Base-by-base conservation (phyloP, 208 protist genomes). In the Leishmania turanica region DNA sequence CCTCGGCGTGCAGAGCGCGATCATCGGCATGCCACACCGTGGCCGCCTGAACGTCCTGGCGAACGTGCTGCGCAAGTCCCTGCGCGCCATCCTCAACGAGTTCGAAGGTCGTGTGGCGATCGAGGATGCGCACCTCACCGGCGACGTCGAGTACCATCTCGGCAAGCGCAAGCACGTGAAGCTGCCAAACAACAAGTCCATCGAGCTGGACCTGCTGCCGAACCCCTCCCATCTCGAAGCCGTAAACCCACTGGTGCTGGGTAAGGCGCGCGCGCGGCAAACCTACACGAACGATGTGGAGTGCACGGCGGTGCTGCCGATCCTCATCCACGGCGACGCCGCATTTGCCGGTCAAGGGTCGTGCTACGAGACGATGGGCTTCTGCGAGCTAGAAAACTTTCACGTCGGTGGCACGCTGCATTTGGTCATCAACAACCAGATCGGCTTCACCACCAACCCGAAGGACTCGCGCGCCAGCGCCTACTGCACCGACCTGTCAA, bases 191-290 rank as follows among this genome's bases (percentile, higher is more conserved):
- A 96, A 94, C 75, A 89, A 98, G 58, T 88, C 84, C 15, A 88
- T 99, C 15, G 93, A 99, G 89, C 72, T 99, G 7, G 98, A 99
- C 45, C 91, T 99, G 60, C 88, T 99, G 53, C 95, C 99, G 31
- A 99, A 99, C 92, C 99, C 99, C 42, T 99, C 99, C 11, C 99
- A 99, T 85, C 89, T 99, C 15, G 99, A 99, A 91, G 98, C 99
- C n/a, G 98, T 99, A 56, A 99, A 99, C 89, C 96, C 99, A 1
- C 95, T 99, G 58, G 99, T 99, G 19, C 90, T 98, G 75, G 99
- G 99, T 78, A 99, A 99, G 91, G 85, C 93, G 27, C 90, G 95
- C 45, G 99, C 99, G 31, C 98, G 99, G 72, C 98, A 99, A 93
- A 84, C 94, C 17, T 89, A 91, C 81, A 85, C 72, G 71, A 88